A percentile compares a stretch with the other conserved stretches of the same genome.
phyloP scores from a whole-genome alignment of 148 eudicot genomes.

The Linanthus parryae region DNA sequence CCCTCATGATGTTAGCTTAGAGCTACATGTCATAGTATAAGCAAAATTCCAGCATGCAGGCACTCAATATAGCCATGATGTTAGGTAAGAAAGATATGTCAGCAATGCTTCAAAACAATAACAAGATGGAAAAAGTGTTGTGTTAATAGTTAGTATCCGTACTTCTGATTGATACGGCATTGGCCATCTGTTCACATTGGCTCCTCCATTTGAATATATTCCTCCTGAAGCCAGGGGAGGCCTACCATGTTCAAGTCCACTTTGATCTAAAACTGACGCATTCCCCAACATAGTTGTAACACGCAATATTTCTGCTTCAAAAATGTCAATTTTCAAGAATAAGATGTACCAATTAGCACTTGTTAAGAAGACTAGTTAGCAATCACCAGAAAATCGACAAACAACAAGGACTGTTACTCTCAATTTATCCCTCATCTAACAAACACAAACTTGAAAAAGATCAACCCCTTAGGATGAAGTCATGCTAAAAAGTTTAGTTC shows the following conservation, averaged over 20 bases:
- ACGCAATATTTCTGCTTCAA: slow-evolving; percentile 99
- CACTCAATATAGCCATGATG: slow-evolving; percentile 27
- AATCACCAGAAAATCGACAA: slow-evolving; percentile 68
- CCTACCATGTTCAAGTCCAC: slow-evolving; percentile 98
- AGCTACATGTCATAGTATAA: slow-evolving; percentile 53
- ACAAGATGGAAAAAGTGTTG: slow-evolving; percentile 65
- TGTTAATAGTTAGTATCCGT: slow-evolving; percentile 99
- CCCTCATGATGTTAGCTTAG: slow-evolving; percentile 59
- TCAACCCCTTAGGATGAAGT: not conserved
- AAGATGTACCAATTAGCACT: slow-evolving; percentile 96
- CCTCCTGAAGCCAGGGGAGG: slow-evolving; percentile 98
- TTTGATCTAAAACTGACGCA: slow-evolving; percentile 98
- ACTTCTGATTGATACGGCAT: slow-evolving; percentile 98
- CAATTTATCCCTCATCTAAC: slow-evolving; percentile 16
- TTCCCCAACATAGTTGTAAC: slow-evolving; percentile 98
- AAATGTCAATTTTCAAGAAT: slow-evolving; percentile 95
- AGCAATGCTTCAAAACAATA: slow-evolving; percentile 49
- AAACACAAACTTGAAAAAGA: slow-evolving; percentile 7
- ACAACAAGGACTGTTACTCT: slow-evolving; percentile 26
- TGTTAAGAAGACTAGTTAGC: slow-evolving; percentile 53
- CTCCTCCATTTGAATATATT: slow-evolving; percentile 84
- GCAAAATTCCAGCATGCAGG: slow-evolving; percentile 26
- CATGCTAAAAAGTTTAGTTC: not conserved
- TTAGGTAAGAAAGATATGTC: slow-evolving; percentile 35
- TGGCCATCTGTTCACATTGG: slow-evolving; percentile 95